Conservation (phyloP, 768 basidiomycete species). For the Sutorius australiensis region DNA sequence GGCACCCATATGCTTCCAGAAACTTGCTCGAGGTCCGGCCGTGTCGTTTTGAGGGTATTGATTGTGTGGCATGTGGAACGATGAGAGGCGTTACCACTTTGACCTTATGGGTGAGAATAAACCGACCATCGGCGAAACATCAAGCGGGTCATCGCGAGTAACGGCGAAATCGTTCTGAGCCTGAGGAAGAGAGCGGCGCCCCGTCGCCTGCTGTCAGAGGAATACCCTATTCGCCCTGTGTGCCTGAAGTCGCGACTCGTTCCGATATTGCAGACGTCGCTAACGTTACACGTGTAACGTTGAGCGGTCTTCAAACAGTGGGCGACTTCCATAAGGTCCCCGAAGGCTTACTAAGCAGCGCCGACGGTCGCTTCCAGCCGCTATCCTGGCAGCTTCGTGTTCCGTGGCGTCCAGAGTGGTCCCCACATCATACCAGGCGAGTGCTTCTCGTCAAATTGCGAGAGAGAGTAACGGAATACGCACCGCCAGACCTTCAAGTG, state of each 20-base stretch:
- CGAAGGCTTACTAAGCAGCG: conserved; percentile 9
- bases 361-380: conserved; percentile 7
- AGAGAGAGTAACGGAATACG: neutral
- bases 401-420: neutral
- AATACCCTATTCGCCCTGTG: conserved; percentile 3
- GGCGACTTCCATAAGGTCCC: neutral
- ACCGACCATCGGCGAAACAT: neutral
- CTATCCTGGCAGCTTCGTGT: neutral
- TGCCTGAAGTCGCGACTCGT: neutral
- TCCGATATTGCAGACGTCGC: conserved; percentile 1
- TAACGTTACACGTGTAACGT: conserved; percentile 31
- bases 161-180: neutral
- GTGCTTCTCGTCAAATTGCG: neutral
- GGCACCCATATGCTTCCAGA: neutral
- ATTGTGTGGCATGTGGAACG: conserved; percentile 9
- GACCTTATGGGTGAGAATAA: conserved; percentile 9
- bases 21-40: neutral
- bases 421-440: neutral
- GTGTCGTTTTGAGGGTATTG: conserved; percentile 6
- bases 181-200: neutral
- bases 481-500: neutral
- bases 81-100: conserved; percentile 3
- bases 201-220: neutral
- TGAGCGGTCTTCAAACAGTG: conserved; percentile 14
- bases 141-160: neutral